phyloP scores from a whole-genome alignment of 352 stramenopile species.

The Globisporangium sylvaticum region DNA sequence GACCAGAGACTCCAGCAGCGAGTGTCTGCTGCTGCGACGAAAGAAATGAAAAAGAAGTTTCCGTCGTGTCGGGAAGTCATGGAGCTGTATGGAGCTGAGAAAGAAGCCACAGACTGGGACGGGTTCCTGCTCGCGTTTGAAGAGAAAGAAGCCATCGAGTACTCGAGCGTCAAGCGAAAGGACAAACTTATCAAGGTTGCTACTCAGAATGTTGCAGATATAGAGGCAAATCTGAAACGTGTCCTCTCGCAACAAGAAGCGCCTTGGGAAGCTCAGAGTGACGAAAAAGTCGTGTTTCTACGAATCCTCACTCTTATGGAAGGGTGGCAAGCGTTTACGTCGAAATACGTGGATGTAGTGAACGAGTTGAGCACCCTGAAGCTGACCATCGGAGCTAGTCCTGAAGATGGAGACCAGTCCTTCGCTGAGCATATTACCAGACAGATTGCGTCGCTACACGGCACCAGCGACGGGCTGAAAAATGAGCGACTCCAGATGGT shows the following conservation, averaged over 20 bases:
- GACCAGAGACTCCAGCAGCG: conserved; percentile 18
- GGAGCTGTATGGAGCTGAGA: conserved; percentile 13
- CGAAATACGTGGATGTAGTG: conserved; percentile 32
- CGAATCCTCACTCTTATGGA: conserved; percentile 33
- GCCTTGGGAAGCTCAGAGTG: conserved; percentile 8
- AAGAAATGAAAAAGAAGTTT: conserved; percentile 47
- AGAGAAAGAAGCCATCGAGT: conserved; percentile 30
- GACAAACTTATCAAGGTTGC: conserved; percentile 50
- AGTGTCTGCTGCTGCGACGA: conserved; percentile 53
- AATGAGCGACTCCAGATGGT: conserved; percentile 19
- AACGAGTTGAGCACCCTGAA: conserved; percentile 40
- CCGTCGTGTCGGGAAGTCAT: conserved; percentile 26
- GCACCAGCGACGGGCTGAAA: conserved; percentile 14
- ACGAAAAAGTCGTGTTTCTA: conserved; percentile 18
- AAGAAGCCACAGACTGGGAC: conserved; percentile 23
- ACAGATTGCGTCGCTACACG: conserved; percentile 15
- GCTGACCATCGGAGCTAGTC: conserved; percentile 32
- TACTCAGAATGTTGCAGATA: conserved; percentile 38
- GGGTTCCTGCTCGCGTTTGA: conserved; percentile 45
- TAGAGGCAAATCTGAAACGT: conserved; percentile 20
- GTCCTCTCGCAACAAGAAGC: conserved; percentile 24
- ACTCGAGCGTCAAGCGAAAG: conserved; percentile 37
- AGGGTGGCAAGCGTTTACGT: conserved; percentile 41
- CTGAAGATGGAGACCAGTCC: conserved; percentile 33
- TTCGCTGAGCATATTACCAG: conserved; percentile 30